Conservation (phyloP, 345 rosid genomes). For the Acer campestre region DNA sequence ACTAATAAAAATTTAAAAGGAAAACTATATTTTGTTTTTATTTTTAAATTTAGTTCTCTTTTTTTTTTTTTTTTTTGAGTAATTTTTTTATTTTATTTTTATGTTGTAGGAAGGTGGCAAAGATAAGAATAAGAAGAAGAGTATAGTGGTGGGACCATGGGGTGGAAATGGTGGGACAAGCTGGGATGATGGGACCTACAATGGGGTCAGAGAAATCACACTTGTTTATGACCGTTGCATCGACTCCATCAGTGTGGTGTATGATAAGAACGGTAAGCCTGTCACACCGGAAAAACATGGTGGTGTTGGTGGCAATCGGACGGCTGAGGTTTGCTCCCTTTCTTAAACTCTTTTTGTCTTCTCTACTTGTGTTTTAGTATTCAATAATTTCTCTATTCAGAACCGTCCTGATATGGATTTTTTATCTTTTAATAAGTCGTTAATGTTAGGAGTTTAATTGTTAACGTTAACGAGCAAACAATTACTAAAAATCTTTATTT, state of each 20-base stretch:
- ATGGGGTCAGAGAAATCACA: slow-evolving; percentile 68
- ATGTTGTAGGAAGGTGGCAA: slow-evolving; percentile 30
- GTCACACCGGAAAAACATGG: slow-evolving; percentile 63
- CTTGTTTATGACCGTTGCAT: slow-evolving; percentile 65
- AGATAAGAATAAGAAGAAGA: slow-evolving; percentile 36
- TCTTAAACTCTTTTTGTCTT: neutral
- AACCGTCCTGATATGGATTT: too few species aligned
- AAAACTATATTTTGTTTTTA: neutral
- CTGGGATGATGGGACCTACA: slow-evolving; percentile 75
- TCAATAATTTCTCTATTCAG: too few species aligned
- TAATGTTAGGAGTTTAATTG: too few species aligned
- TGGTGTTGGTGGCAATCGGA: slow-evolving; percentile 60
- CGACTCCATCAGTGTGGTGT: slow-evolving; percentile 61
- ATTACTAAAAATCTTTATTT: too few species aligned
- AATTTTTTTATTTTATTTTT: neutral
- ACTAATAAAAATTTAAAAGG: neutral
- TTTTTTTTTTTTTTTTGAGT: neutral
- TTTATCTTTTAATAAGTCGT: too few species aligned
- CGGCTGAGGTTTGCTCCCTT: slow-evolving; percentile 47
- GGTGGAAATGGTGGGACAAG: slow-evolving; percentile 75
- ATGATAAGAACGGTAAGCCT: slow-evolving; percentile 66
- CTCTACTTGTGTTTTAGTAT: neutral
- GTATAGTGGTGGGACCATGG: slow-evolving; percentile 66
- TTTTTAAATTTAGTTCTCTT: too few species aligned
- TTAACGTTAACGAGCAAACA: too few species aligned